These are phyloP conservation scores for Ensete ventricosum DNA, from an alignment of 176 grass and related monocot species.

Conservation along the genomic window DNA sequence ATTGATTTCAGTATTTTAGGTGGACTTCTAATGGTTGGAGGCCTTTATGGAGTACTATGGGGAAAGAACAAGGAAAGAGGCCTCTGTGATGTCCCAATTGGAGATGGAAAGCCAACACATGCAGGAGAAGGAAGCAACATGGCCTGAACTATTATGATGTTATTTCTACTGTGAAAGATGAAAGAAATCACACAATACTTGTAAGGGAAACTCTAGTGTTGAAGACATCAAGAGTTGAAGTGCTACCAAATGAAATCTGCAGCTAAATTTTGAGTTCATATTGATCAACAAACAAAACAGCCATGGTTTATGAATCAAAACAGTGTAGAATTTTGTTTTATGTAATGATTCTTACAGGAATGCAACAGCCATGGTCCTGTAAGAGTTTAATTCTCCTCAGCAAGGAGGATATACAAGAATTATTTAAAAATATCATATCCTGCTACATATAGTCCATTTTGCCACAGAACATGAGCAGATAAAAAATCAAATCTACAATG, in stretches of 20 bases:
- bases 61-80: conserved; percentile 36
- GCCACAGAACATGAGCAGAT: not conserved
- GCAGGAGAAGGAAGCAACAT: not conserved
- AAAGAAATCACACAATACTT: not conserved
- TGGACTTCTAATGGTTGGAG: conserved; percentile 36
- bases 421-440: not conserved
- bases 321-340: too few relatives aligned
- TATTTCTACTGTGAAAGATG: not conserved
- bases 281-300: too few relatives aligned
- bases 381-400: not conserved
- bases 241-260: too few relatives aligned
- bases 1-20: conserved; percentile 30
- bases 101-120: not conserved
- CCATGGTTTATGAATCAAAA: too few relatives aligned
- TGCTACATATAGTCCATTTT: not conserved
- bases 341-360: too few relatives aligned
- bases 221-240: not conserved
- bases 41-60: conserved; percentile 59
- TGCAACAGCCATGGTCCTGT: not conserved
- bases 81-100: not conserved
- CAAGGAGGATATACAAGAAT: not conserved
- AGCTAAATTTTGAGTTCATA: not conserved
- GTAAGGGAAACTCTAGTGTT: not conserved
- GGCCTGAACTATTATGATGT: not conserved
- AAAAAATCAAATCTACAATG: not conserved